Base-by-base conservation (phyloP, 2,329 filamentous ascomycete species). In the Diaporthe batatas region DNA sequence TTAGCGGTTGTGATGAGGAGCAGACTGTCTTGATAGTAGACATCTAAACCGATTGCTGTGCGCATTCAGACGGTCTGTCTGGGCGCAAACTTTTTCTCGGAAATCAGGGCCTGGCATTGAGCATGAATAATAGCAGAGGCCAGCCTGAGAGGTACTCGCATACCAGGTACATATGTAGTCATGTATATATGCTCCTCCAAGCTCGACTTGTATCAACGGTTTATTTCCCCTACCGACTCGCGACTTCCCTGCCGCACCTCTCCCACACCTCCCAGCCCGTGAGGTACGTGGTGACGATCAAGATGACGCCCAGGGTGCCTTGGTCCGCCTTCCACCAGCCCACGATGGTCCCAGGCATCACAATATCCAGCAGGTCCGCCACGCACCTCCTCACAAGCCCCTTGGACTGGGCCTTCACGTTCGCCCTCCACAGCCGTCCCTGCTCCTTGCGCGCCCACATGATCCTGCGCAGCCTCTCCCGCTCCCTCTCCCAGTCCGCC, bases 181-280 rank as follows among this genome's bases (percentile, higher is more conserved):
- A 29, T 57, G 14, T 4, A 25, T 2, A 2, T 12, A 34, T 12
- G 14, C 36, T 10, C 47, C n/a, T 16, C 32, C 44, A 34, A 18
- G 11, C 53, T 4, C 0, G 3, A 53, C 25, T 25, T 68, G 62
- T 32, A 64, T 64, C 29, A 29, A 49, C 7, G n/a, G 12, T 53
- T 55, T 64, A 70, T 53, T 8, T 75, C 59, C 1, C 23, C 11
- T 73, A 36, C 23, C 21, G 34, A 36, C 73, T 23, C 68, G 54
- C 2, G 42, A 71, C 23, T n/a, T 69, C 68, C 25, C 72, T n/a
- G 64, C 79, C 81, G 77, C 85, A 86, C 70, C 84, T 83, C 72
- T 88, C 85, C 92, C 92, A 94, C 2, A 91, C 87, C 75, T 90
- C 89, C 75, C 83, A 79, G 1, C 87, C 87, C 12, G 91, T 90